Conservation (phyloP, 2,329 filamentous ascomycete genomes). For the Aschersonia sp. region DNA sequence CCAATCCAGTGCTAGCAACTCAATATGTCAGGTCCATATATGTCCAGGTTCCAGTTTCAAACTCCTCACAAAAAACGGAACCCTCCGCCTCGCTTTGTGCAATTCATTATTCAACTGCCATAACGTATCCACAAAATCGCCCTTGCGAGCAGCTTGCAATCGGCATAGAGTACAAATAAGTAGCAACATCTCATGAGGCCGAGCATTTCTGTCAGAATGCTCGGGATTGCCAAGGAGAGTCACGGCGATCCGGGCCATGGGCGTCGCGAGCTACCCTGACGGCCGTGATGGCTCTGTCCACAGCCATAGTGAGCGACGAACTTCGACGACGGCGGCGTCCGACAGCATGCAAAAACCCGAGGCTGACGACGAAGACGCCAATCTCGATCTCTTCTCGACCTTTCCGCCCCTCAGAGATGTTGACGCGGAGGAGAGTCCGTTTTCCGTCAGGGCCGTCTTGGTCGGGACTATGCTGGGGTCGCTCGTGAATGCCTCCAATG, state of each 20-base stretch:
- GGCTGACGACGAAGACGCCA: constrained; percentile 13
- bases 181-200: background rate
- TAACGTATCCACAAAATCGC: background rate
- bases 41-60: background rate
- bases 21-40: background rate
- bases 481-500: constrained; percentile 46
- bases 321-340: constrained; percentile 9
- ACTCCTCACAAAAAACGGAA: background rate
- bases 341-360: constrained; percentile 14
- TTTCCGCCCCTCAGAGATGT: constrained; percentile 25
- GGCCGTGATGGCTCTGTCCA: background rate
- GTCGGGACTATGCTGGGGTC: constrained; percentile 41
- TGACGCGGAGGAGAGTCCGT: constrained; percentile 29
- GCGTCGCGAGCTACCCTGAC: no score
- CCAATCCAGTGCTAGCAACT: background rate
- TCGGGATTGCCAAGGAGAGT: background rate
- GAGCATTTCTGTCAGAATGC: no score
- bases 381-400: constrained; percentile 20
- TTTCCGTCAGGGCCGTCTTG: constrained; percentile 40
- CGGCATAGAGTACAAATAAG: background rate
- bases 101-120: background rate
- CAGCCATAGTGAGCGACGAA: background rate
- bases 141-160: background rate
- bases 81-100: background rate
- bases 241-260: background rate